Evolutionary conservation across 2,329 filamentous ascomycete species (phyloP).

Genomic region (Phialophora chinensis): DNA sequence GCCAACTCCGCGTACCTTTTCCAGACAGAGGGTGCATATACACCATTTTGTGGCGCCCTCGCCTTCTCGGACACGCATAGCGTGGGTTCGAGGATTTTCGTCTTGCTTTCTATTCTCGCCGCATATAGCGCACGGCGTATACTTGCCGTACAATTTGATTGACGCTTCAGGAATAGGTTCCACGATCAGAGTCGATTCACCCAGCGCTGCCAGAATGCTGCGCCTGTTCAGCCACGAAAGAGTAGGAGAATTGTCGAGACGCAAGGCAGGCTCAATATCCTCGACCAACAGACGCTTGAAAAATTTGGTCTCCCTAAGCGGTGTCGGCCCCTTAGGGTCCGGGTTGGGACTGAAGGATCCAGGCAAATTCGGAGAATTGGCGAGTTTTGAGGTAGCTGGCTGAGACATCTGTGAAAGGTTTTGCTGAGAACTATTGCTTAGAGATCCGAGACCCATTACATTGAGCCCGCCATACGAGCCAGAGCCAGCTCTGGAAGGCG

Average conservation of each 20-base stretch:
- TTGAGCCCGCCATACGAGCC: slow-evolving; percentile 71
- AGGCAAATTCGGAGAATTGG: slow-evolving; percentile 59
- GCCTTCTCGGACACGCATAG: slow-evolving; percentile 86
- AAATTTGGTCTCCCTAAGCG: slow-evolving; percentile 88
- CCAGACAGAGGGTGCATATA: slow-evolving; percentile 85
- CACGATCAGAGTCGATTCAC: slow-evolving; percentile 83
- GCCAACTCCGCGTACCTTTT: slow-evolving; percentile 82
- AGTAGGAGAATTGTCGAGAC: slow-evolving; percentile 85
- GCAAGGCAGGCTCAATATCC: slow-evolving; percentile 91
- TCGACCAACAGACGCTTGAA: slow-evolving; percentile 89
- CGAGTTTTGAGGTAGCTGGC: slow-evolving; percentile 65
- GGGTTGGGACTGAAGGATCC: slow-evolving; percentile 50
- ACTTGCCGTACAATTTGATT: slow-evolving; percentile 47
- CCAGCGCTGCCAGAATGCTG: slow-evolving; percentile 80
- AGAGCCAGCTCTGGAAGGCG: slow-evolving; percentile 70
- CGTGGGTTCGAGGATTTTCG: slow-evolving; percentile 76
- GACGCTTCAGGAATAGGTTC: slow-evolving; percentile 76
- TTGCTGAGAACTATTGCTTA: slow-evolving; percentile 46
- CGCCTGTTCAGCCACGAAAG: slow-evolving; percentile 92
- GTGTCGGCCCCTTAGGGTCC: slow-evolving; percentile 46
- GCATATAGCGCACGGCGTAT: slow-evolving; percentile 80
- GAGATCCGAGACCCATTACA: slow-evolving; percentile 59
- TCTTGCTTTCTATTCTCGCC: slow-evolving; percentile 78
- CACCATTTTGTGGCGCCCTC: slow-evolving; percentile 88
- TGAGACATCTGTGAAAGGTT: slow-evolving; percentile 65